Base-by-base conservation (phyloP, 2,329 filamentous ascomycete genomes). In the Trichoderma sp. region DNA sequence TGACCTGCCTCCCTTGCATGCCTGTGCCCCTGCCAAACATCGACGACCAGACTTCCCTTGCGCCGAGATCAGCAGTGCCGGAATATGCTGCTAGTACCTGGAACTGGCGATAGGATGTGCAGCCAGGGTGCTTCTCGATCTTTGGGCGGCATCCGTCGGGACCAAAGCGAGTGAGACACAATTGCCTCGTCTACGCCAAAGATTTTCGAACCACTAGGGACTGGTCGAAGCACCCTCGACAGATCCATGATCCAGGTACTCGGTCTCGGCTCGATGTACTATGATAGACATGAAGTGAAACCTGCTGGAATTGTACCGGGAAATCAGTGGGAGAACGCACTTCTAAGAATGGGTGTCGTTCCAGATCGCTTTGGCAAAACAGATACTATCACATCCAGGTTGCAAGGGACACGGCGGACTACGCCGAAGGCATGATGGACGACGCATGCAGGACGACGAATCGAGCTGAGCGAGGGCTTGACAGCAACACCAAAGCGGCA, bases 371-470 rank as follows among this genome's bases (percentile, higher is more conserved):
- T 19, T 19, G 14, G n/a, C 6, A 26, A 34, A 28, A 26, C 50
- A 26, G 50, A 52, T 34, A 6, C 7, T 28, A 34, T 52, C 50
- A 52, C 50, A 14, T 39, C 34, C 3, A 14, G 17, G 34, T 17
- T 30, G 7, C 17, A 14, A 52, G 50, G 50, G 50, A 52, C 26
- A 7, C 34, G 5, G n/a, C 28, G 28, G 28, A 34, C 50, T 60
- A 60, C 15, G 44, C 44, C 26, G 28, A 44, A 26, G 39, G 19
- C 43, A 21, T 60, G 57, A 60, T 60, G 45, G 30, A 44, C 30
- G n/a, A 47, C 3, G 34, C 58, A 51, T 51, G 34, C 21, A 51
- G 58, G 34, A 51, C 19, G 28, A 52, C 50, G 50, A 52, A 30
- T 30, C 58, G 47, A 51, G 58, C 51, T 24, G 58, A 17, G 17